Conservation (phyloP, 805 yeast genomes). For the Saccharomycodes ludwigii region DNA sequence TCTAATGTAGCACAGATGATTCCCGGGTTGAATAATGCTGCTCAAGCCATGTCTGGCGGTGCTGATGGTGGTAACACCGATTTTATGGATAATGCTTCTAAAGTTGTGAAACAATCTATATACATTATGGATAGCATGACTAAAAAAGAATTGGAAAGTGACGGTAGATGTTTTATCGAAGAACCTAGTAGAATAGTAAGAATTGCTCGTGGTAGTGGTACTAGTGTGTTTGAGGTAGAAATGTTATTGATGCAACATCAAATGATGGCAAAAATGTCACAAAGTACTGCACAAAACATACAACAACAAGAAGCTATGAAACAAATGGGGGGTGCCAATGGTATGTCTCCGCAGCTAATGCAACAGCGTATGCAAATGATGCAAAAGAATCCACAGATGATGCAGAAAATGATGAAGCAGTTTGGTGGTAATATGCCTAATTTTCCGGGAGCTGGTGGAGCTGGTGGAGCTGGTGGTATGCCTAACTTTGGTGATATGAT, state of each 20-base stretch:
- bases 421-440: constrained; percentile 38
- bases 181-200: constrained; percentile 81
- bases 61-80: constrained; percentile 57
- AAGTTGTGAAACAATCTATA: constrained; percentile 74
- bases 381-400: constrained; percentile 55
- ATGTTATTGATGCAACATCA: constrained; percentile 84
- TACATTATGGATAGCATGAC: constrained; percentile 96
- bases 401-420: constrained; percentile 62
- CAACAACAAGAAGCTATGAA: constrained; percentile 18
- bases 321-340: constrained; percentile 34
- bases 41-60: constrained; percentile 1
- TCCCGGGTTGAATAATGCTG: constrained; percentile 78
- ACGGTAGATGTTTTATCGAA: constrained; percentile 66
- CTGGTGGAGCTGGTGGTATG: constrained; percentile 45
- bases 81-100: constrained; percentile 61
- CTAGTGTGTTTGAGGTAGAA: constrained; percentile 84
- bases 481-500: constrained; percentile 56
- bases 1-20: constrained; percentile 91
- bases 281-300: constrained; percentile 40
- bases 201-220: constrained; percentile 91
- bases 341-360: constrained; percentile 28
- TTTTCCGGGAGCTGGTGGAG: constrained; percentile 23
- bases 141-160: constrained; percentile 76
- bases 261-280: constrained; percentile 92
- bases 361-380: constrained; percentile 46